These are phyloP conservation scores for Chytriomyces sp. DNA, from an alignment of 192 early-diverging fungal species.

Conservation along the genomic window DNA sequence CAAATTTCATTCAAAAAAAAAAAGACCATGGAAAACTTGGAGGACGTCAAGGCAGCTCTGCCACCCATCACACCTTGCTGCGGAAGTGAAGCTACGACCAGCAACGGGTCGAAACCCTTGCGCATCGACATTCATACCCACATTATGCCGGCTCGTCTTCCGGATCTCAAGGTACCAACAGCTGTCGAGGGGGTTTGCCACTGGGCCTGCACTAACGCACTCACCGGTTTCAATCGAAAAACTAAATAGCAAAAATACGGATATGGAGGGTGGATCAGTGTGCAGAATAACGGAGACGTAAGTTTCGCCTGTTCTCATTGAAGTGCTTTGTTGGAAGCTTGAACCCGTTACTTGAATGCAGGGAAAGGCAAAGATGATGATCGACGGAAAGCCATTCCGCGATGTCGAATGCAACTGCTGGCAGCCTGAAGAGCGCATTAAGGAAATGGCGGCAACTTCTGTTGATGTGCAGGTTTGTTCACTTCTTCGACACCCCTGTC, in stretches of 20 bases:
- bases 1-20: too few relatives aligned
- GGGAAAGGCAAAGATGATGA: constrained; percentile 66
- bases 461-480: constrained; percentile 61
- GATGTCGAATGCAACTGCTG: constrained; percentile 75
- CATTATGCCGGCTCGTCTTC: constrained; percentile 67
- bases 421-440: constrained; percentile 63
- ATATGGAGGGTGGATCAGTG: constrained; percentile 48
- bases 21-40: too few relatives aligned
- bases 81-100: background rate
- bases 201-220: too few relatives aligned
- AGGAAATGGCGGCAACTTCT: constrained; percentile 55
- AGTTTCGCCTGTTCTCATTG: too few relatives aligned
- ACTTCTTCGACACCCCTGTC: too few relatives aligned
- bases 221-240: too few relatives aligned
- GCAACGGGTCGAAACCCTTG: background rate
- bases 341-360: too few relatives aligned
- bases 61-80: background rate
- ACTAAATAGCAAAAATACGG: constrained; percentile 56
- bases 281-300: constrained; percentile 27
- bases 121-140: constrained; percentile 56
- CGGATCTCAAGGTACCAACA: constrained; percentile 50
- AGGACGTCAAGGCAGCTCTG: too few relatives aligned
- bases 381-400: constrained; percentile 72
- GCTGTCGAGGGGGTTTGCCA: too few relatives aligned
- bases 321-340: too few relatives aligned